Percentiles rank a stretch among this genome's conserved stretches.
Evolutionary conservation across 495 filamentous ascomycete genomes (phyloP).

Genomic region (Polyplosphaeria fusca): DNA sequence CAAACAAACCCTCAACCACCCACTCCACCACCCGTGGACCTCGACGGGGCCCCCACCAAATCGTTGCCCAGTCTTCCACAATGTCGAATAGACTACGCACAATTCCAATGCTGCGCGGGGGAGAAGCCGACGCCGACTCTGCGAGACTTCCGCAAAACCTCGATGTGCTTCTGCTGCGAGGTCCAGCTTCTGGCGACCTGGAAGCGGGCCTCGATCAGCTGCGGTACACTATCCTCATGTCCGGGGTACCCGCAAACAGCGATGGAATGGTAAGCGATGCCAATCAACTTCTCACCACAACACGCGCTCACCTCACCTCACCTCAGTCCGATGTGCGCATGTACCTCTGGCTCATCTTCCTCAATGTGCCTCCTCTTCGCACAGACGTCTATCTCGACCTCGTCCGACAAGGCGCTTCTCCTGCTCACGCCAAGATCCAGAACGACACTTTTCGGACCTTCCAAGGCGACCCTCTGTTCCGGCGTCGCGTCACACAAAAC

Average conservation of each 20-base stretch:
- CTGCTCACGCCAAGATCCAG: slow-evolving; percentile 93
- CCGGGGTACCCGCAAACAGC: slow-evolving; percentile 73
- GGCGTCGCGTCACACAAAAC: slow-evolving; percentile 89
- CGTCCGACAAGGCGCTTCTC: slow-evolving; percentile 87
- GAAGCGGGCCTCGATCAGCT: slow-evolving; percentile 66
- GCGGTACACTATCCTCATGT: slow-evolving; percentile 71
- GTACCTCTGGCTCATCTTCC: slow-evolving; percentile 91
- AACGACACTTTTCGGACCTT: slow-evolving; percentile 97
- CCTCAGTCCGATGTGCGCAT: slow-evolving; percentile 83
- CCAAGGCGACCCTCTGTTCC: slow-evolving; percentile 92
- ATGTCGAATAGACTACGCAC: background rate
- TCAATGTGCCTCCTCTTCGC: slow-evolving; percentile 75
- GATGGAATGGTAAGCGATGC: slow-evolving; percentile 77
- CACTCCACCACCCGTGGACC: too few species aligned
- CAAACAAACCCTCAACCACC: background rate
- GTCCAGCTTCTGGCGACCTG: slow-evolving; percentile 67
- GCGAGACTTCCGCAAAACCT: too few species aligned
- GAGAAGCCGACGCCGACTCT: too few species aligned
- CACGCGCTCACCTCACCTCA: background rate
- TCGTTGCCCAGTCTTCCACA: too few species aligned
- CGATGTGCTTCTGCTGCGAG: slow-evolving; percentile 52
- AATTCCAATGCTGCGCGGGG: background rate
- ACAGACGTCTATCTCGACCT: slow-evolving; percentile 87
- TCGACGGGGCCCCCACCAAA: too few species aligned
- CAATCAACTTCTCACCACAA: background rate